Evolutionary conservation across 225 moss, liverwort and hornwort genomes (phyloP).

Genomic region (Antitrichia curtipendula): DNA sequence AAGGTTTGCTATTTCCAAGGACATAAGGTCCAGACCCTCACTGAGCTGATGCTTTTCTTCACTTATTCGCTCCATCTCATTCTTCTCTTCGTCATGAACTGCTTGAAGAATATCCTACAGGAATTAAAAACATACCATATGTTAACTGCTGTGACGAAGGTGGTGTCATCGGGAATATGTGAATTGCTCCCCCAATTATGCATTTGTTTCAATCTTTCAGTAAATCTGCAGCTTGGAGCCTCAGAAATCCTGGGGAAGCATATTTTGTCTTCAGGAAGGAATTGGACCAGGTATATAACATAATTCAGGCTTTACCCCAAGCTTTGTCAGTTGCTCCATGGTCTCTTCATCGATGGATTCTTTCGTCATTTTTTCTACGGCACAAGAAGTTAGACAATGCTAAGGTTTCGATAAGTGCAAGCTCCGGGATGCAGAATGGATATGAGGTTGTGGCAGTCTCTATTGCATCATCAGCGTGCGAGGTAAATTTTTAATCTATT

Average conservation of each 20-base stretch:
- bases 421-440: background rate
- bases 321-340: background rate
- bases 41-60: conserved; percentile 67
- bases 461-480: background rate
- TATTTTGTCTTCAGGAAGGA: background rate
- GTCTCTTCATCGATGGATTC: background rate
- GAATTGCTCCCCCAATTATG: background rate
- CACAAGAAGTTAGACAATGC: background rate
- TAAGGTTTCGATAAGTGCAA: background rate
- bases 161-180: background rate
- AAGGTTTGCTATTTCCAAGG: conserved; percentile 53
- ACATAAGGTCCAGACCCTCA: conserved; percentile 61
- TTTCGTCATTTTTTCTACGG: background rate
- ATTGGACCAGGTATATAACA: background rate
- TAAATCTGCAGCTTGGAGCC: background rate
- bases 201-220: background rate
- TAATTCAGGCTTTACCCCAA: background rate
- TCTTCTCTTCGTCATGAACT: background rate
- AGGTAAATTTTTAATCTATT: background rate
- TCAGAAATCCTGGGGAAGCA: background rate
- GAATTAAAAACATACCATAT: background rate
- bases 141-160: background rate
- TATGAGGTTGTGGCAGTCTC: background rate
- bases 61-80: conserved; percentile 10
- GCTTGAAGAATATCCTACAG: background rate